Evolutionary conservation across 2,329 filamentous ascomycete genomes (phyloP).

Genomic region (Harringtonia aguacate): DNA sequence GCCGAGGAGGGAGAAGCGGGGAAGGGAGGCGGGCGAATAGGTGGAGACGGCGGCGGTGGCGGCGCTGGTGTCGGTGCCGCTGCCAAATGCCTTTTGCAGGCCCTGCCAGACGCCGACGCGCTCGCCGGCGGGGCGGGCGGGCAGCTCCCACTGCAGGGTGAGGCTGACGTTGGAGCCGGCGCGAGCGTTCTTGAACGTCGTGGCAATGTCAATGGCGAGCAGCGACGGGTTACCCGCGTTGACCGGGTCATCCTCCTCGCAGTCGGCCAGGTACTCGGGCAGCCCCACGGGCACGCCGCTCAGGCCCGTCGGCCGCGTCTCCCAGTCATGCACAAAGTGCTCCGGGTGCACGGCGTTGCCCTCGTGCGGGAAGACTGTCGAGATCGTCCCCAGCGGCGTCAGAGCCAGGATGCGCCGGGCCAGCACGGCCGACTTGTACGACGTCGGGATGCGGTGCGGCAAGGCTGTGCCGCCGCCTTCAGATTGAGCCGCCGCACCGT

Average conservation of each 20-base stretch:
- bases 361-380: conserved; percentile 65
- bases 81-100: conserved; percentile 5
- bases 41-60: conserved; percentile 22
- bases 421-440: conserved; percentile 78
- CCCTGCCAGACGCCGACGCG: background rate
- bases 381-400: conserved; percentile 67
- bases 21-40: conserved; percentile 69
- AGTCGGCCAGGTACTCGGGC: conserved; percentile 89
- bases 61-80: conserved; percentile 12
- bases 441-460: conserved; percentile 52
- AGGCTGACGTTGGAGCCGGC: conserved; percentile 80
- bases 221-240: conserved; percentile 75
- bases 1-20: conserved; percentile 75
- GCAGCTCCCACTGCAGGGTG: conserved; percentile 70
- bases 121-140: conserved; percentile 31
- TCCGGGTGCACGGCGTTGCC: too few species aligned
- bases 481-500: background rate
- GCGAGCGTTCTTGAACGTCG: conserved; percentile 74
- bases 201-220: conserved; percentile 76
- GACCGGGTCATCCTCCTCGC: conserved; percentile 49
- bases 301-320: conserved; percentile 45
- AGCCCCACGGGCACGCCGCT: conserved; percentile 69
- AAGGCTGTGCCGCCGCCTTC: too few species aligned
- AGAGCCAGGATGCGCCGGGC: conserved; percentile 81
- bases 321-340: conserved; percentile 26